Conservation (phyloP, 2,329 filamentous ascomycete species). For the Paecilomyces variotii region DNA sequence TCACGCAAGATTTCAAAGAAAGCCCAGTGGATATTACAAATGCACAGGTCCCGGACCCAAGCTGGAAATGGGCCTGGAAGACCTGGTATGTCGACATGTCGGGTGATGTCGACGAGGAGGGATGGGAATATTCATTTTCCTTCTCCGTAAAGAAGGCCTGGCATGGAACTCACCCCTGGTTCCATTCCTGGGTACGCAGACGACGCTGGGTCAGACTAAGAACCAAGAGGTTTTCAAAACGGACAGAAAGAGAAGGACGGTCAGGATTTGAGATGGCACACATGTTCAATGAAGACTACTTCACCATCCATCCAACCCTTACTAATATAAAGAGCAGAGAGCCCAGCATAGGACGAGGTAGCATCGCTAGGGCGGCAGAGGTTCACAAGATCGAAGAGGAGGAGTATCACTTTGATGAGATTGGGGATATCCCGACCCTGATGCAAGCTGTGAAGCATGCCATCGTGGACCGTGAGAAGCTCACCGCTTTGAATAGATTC, state of each 20-base stretch:
- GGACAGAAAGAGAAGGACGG: constrained; percentile 17
- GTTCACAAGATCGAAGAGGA: constrained; percentile 36
- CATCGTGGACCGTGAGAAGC: constrained; percentile 83
- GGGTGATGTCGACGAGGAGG: constrained; percentile 76
- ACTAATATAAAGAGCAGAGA: constrained; percentile 37
- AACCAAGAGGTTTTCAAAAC: constrained; percentile 48
- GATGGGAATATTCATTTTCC: constrained; percentile 93
- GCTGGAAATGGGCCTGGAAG: constrained; percentile 82
- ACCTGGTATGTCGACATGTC: constrained; percentile 69
- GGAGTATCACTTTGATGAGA: constrained; percentile 42
- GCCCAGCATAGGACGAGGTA: constrained; percentile 24
- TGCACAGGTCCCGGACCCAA: constrained; percentile 87
- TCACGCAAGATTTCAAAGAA: constrained; percentile 54
- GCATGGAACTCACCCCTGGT: constrained; percentile 86
- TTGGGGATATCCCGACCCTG: constrained; percentile 59
- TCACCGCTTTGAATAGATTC: constrained; percentile 74
- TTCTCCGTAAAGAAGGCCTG: constrained; percentile 69
- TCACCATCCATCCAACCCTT: constrained; percentile 55
- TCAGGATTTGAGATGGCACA: constrained; percentile 44
- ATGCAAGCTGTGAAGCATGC: constrained; percentile 60
- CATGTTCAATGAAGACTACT: constrained; percentile 69
- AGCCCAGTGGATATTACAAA: constrained; percentile 67
- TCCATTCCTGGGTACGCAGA: constrained; percentile 86
- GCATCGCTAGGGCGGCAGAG: background rate
- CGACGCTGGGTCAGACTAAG: constrained; percentile 81